These are phyloP conservation scores for Dalbergia oliveri DNA, from an alignment of 306 rosid species.

Conservation along the genomic window DNA sequence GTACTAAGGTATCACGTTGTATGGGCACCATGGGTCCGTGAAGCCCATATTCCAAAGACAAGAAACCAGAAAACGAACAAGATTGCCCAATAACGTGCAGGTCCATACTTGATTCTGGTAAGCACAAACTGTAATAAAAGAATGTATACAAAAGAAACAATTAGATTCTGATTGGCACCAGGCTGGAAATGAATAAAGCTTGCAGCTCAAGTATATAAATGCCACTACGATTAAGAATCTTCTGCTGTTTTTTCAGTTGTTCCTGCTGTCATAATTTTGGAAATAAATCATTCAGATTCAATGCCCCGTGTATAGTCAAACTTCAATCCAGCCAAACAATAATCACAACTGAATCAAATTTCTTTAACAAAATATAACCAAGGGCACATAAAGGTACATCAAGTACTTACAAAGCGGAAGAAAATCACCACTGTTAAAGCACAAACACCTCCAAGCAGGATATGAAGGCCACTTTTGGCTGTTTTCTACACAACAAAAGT, in stretches of 20 bases:
- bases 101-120: conserved; percentile 94
- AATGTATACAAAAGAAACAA: conserved; percentile 39
- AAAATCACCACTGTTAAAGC: conserved; percentile 93
- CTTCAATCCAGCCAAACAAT: conserved; percentile 37
- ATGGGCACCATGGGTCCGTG: conserved; percentile 83
- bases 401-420: conserved; percentile 92
- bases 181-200: background rate
- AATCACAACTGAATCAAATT: conserved; percentile 31
- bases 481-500: conserved; percentile 75
- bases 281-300: conserved; percentile 16
- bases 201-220: background rate
- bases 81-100: conserved; percentile 99
- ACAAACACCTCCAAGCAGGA: conserved; percentile 95
- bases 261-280: conserved; percentile 27
- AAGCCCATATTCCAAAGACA: conserved; percentile 98
- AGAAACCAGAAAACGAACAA: conserved; percentile 98
- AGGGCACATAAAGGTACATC: conserved; percentile 33
- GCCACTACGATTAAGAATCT: conserved; percentile 39
- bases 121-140: conserved; percentile 86
- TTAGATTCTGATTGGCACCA: conserved; percentile 33
- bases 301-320: background rate
- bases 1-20: conserved; percentile 58
- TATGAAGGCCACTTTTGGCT: conserved; percentile 92
- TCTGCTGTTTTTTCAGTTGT: conserved; percentile 15
- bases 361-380: conserved; percentile 20